Percentiles rank a stretch among this genome's conserved stretches.
phyloP scores from a whole-genome alignment of 352 stramenopile species.

The Aphanomyces stellatus region DNA sequence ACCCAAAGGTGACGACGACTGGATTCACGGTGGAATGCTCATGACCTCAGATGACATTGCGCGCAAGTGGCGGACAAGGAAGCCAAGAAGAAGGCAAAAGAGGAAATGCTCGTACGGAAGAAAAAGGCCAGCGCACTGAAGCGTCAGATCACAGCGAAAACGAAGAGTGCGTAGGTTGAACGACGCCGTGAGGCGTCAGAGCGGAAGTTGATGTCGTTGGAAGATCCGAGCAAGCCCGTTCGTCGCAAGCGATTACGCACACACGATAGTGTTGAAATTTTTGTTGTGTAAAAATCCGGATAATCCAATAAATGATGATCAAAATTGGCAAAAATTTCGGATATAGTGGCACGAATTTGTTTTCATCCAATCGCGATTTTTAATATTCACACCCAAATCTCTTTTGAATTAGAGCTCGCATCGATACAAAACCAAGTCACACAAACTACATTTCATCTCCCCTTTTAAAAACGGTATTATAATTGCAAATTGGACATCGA shows the following conservation, averaged over 20 bases:
- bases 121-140: background rate
- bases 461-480: background rate
- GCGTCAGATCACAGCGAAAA: background rate
- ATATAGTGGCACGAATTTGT: background rate
- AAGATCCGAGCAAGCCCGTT: background rate
- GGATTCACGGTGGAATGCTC: background rate
- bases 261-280: background rate
- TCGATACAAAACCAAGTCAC: background rate
- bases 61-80: background rate
- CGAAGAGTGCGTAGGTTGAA: background rate
- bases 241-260: background rate
- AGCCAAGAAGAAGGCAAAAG: background rate
- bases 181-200: background rate
- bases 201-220: background rate
- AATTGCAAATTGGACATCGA: background rate
- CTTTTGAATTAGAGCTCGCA: background rate
- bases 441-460: background rate
- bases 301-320: background rate
- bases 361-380: background rate
- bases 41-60: background rate
- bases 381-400: background rate
- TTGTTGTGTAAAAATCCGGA: background rate
- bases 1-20: background rate
- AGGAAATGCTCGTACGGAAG: background rate
- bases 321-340: background rate